Percentiles rank a stretch among this genome's conserved stretches.
These are phyloP conservation scores for Porphyridium purpureum DNA, from an alignment of 23 red algal species.

Conservation along the genomic window DNA sequence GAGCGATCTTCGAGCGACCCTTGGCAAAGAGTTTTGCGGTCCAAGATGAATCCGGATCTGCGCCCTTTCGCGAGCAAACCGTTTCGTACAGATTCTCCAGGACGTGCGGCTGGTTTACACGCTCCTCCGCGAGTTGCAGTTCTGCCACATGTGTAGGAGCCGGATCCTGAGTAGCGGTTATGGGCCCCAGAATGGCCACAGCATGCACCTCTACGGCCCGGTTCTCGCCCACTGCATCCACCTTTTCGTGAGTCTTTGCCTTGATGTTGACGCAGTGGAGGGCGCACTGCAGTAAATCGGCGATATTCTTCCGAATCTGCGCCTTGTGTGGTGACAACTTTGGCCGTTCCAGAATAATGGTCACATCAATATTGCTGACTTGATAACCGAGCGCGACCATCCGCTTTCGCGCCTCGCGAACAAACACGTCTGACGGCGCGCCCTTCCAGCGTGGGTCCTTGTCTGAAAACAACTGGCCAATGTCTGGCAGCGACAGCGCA, in stretches of 20 bases:
- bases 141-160: neutral
- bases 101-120: constrained; percentile 6
- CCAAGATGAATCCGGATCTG: constrained; percentile 53
- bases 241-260: constrained; percentile 98
- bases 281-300: constrained; percentile 18
- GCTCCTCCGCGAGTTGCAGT: neutral
- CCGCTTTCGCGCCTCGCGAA: constrained; percentile 41
- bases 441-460: constrained; percentile 73
- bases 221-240: constrained; percentile 88
- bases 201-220: constrained; percentile 70
- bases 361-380: constrained; percentile 50
- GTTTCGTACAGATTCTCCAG: constrained; percentile 55
- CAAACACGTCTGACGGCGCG: constrained; percentile 61
- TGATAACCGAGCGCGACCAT: constrained; percentile 37
- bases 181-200: constrained; percentile 42
- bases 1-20: constrained; percentile 46
- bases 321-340: constrained; percentile 19
- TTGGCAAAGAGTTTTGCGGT: constrained; percentile 79
- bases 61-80: constrained; percentile 27
- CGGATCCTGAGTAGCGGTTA: constrained; percentile 1
- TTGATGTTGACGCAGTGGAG: constrained; percentile 81
- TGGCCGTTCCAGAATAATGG: constrained; percentile 2
- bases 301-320: constrained; percentile 58
- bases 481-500: constrained; percentile 77
- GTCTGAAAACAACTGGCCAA: constrained; percentile 96